These are phyloP conservation scores for Pseudogymnoascus sp. DNA, from an alignment of 2,329 filamentous ascomycete species.

Conservation along the genomic window DNA sequence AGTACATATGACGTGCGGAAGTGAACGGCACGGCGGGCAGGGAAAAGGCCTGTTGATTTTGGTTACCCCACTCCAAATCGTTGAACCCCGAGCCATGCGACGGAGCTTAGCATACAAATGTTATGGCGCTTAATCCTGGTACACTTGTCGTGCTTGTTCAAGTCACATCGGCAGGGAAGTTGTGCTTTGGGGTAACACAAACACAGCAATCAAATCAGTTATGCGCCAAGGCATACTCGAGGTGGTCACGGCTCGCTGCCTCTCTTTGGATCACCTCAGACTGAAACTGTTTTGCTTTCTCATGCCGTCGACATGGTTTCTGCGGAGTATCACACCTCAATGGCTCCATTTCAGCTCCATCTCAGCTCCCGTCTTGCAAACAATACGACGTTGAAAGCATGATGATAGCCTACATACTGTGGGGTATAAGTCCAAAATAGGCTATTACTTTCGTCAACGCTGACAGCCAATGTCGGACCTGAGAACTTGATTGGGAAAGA, in stretches of 20 bases:
- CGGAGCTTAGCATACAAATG: neutral
- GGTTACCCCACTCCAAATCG: neutral
- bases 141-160: neutral
- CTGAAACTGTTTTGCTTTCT: neutral
- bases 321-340: neutral
- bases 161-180: neutral
- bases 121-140: neutral
- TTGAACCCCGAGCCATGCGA: slow-evolving; percentile 4
- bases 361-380: neutral
- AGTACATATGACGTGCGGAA: slow-evolving; percentile 3
- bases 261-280: neutral
- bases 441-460: neutral
- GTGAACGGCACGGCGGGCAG: neutral
- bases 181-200: neutral
- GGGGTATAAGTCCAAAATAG: neutral
- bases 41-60: neutral
- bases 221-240: neutral
- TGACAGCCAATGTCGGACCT: neutral
- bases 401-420: neutral
- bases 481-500: neutral
- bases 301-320: neutral
- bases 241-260: neutral
- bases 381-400: neutral
- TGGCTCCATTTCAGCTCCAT: neutral
- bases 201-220: neutral